Percentiles rank a stretch among this genome's conserved stretches.
These are phyloP conservation scores for Conticribra guillardii DNA, from an alignment of 108 stramenopile genomes.

Conservation along the genomic window DNA sequence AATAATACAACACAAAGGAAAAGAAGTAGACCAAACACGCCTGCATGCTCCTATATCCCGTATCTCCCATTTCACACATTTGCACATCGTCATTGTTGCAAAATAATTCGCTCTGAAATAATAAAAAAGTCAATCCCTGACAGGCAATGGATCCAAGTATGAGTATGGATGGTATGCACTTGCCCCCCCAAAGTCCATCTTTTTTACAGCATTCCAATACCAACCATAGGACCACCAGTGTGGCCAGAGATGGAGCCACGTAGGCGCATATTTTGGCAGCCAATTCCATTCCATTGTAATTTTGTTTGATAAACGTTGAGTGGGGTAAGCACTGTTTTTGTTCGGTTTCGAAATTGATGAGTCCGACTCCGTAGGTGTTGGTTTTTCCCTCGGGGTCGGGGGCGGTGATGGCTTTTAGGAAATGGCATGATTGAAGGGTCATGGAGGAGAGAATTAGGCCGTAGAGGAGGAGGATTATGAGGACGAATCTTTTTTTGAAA, in stretches of 20 bases:
- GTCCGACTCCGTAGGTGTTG: conserved; percentile 36
- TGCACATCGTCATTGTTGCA: conserved; percentile 37
- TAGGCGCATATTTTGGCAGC: conserved; percentile 38
- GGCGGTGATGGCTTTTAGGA: conserved; percentile 26
- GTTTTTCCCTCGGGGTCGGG: conserved; percentile 3
- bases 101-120: conserved; percentile 37
- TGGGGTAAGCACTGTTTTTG: conserved; percentile 25
- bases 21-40: conserved; percentile 29
- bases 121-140: conserved; percentile 45
- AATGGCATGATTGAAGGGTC: conserved; percentile 21
- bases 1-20: conserved; percentile 29
- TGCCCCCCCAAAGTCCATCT: conserved; percentile 30
- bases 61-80: conserved; percentile 27
- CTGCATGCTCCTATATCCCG: conserved; percentile 40
- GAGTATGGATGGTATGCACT: conserved; percentile 29
- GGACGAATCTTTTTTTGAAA: conserved; percentile 8
- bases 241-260: conserved; percentile 23
- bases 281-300: conserved; percentile 52
- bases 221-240: conserved; percentile 10
- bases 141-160: conserved; percentile 9
- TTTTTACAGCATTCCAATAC: conserved; percentile 33
- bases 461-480: conserved; percentile 29
- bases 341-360: conserved; percentile 32
- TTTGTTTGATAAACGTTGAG: conserved; percentile 27
- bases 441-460: conserved; percentile 31